phyloP scores from a whole-genome alignment of 1,139 yeast species.

The Pichia sp. region DNA sequence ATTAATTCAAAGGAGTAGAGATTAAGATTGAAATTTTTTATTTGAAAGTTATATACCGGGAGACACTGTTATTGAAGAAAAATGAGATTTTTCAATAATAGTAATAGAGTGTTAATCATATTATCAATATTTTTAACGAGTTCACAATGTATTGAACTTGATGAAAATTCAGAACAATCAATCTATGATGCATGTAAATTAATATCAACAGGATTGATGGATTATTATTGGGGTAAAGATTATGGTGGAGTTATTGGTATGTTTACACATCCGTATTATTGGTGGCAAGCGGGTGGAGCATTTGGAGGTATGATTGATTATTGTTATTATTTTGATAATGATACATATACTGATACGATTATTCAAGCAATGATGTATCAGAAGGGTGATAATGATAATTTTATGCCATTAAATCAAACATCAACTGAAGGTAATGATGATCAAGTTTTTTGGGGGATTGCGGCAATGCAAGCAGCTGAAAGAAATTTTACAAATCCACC shows the following conservation, averaged over 20 bases:
- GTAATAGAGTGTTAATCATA: neutral
- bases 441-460: conserved; percentile 86
- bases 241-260: conserved; percentile 76
- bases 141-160: conserved; percentile 25
- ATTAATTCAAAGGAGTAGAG: too few species aligned
- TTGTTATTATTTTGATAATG: conserved; percentile 64
- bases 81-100: too few species aligned
- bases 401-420: conserved; percentile 82
- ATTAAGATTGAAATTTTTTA: too few species aligned
- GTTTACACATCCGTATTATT: conserved; percentile 82
- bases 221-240: conserved; percentile 69
- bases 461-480: conserved; percentile 80
- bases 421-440: conserved; percentile 94
- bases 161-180: conserved; percentile 31
- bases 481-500: conserved; percentile 64
- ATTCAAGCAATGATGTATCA: conserved; percentile 64
- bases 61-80: too few species aligned
- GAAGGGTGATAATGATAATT: conserved; percentile 68
- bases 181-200: conserved; percentile 47
- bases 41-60: too few species aligned
- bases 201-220: conserved; percentile 66
- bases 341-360: conserved; percentile 53
- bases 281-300: conserved; percentile 99
- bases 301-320: conserved; percentile 84
- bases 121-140: neutral